Percentiles rank a stretch among this genome's conserved stretches.
phyloP scores from a whole-genome alignment of 441 rosid genomes.

The Mallotus repandus region DNA sequence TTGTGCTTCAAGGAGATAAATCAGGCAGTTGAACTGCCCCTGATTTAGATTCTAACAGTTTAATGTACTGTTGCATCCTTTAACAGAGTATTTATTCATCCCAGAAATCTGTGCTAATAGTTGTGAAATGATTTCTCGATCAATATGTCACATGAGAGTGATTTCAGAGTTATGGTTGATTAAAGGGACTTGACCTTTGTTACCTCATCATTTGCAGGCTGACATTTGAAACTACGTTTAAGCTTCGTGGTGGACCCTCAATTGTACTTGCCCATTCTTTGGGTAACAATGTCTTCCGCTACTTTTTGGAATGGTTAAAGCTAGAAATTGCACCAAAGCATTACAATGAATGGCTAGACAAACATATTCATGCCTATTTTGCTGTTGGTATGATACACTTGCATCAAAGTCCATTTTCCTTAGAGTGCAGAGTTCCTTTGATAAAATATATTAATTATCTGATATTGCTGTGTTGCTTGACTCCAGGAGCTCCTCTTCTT shows the following conservation, averaged over 20 bases:
- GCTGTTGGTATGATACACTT: constrained; percentile 72
- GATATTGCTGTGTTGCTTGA: constrained; percentile 23
- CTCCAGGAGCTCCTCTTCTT: constrained; percentile 94
- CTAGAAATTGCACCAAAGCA: constrained; percentile 97
- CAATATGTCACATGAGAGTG: constrained; percentile 5
- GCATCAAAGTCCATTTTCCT: constrained; percentile 13
- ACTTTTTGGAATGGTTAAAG: constrained; percentile 97
- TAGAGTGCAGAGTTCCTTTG: constrained; percentile 16
- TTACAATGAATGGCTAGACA: constrained; percentile 86
- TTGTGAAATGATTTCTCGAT: constrained; percentile 13
- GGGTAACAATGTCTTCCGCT: constrained; percentile 95
- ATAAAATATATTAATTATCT: constrained; percentile 22
- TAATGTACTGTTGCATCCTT: background rate
- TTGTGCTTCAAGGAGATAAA: background rate
- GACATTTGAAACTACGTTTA: constrained; percentile 93
- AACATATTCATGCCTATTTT: constrained; percentile 90
- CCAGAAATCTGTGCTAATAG: background rate
- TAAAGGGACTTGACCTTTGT: background rate
- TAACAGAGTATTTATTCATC: background rate
- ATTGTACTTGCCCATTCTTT: constrained; percentile 94
- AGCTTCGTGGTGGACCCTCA: constrained; percentile 93
- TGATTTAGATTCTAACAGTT: constrained; percentile 1
- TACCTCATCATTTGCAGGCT: constrained; percentile 47
- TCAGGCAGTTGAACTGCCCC: background rate
- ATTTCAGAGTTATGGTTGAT: background rate